Percentiles rank a stretch among this genome's conserved stretches.
These are phyloP conservation scores for Cladophialophora carrionii DNA, from an alignment of 2,329 filamentous ascomycete genomes.

Conservation along the genomic window DNA sequence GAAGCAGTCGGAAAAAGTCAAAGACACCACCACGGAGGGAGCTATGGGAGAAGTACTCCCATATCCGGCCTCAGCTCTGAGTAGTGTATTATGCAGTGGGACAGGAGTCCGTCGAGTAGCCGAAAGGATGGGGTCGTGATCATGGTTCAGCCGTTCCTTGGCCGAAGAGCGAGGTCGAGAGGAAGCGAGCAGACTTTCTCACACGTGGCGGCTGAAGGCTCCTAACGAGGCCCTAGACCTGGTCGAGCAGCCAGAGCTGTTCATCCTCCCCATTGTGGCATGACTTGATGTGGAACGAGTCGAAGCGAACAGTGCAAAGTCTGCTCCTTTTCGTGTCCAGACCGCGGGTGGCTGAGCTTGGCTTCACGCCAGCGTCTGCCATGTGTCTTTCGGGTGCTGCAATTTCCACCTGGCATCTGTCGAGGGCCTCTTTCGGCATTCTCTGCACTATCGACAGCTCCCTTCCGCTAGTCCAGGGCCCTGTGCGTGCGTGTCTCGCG, in stretches of 20 bases:
- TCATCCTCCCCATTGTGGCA: background rate
- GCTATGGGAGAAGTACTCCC: background rate
- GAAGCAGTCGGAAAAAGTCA: background rate
- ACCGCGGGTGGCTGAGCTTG: background rate
- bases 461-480: background rate
- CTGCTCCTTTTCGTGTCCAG: background rate
- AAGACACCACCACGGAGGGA: background rate
- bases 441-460: background rate
- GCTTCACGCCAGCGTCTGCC: background rate
- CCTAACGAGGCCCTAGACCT: background rate
- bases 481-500: background rate
- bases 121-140: conserved; percentile 4
- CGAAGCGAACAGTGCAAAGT: background rate
- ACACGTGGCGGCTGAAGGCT: conserved; percentile 9
- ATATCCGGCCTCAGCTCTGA: background rate
- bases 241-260: too few relatives aligned
- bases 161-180: background rate
- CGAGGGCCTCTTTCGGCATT: background rate
- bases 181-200: background rate
- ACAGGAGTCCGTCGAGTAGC: background rate
- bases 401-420: conserved; percentile 13
- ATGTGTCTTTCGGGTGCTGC: background rate
- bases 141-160: background rate
- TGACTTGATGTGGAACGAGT: background rate
- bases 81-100: background rate